Conservation (phyloP, 306 rosid species). For the Inga laurina region DNA sequence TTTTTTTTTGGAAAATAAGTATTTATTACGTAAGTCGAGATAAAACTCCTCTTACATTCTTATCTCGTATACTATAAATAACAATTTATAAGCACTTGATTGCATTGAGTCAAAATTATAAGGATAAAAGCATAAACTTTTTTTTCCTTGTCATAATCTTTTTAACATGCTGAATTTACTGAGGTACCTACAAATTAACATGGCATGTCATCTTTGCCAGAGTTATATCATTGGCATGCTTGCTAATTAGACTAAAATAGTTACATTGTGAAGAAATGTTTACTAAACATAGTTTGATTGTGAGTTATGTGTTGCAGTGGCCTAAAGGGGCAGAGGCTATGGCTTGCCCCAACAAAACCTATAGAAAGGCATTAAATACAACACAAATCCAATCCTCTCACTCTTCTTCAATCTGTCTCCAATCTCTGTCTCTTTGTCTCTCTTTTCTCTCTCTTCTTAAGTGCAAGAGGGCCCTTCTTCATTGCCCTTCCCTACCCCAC, state of each 20-base stretch:
- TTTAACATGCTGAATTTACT: too few relatives aligned
- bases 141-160: too few relatives aligned
- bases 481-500: not conserved
- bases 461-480: slow-evolving; percentile 7
- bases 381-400: slow-evolving; percentile 27
- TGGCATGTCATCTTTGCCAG: too few relatives aligned
- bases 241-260: not conserved
- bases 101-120: too few relatives aligned
- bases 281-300: not conserved
- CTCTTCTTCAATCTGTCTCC: slow-evolving; percentile 19
- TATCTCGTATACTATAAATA: too few relatives aligned
- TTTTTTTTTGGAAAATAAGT: too few relatives aligned
- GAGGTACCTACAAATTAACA: not conserved
- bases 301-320: not conserved
- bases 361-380: slow-evolving; percentile 15
- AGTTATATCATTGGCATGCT: not conserved
- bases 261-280: not conserved
- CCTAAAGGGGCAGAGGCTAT: not conserved
- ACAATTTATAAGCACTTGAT: too few relatives aligned
- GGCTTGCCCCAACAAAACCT: not conserved
- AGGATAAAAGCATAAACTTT: too few relatives aligned
- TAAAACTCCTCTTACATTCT: too few relatives aligned
- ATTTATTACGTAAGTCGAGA: too few relatives aligned
- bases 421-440: not conserved
- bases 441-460: not conserved